Base-by-base conservation (phyloP, 2,329 filamentous ascomycete species). In the Stachybotrys chartarum region DNA sequence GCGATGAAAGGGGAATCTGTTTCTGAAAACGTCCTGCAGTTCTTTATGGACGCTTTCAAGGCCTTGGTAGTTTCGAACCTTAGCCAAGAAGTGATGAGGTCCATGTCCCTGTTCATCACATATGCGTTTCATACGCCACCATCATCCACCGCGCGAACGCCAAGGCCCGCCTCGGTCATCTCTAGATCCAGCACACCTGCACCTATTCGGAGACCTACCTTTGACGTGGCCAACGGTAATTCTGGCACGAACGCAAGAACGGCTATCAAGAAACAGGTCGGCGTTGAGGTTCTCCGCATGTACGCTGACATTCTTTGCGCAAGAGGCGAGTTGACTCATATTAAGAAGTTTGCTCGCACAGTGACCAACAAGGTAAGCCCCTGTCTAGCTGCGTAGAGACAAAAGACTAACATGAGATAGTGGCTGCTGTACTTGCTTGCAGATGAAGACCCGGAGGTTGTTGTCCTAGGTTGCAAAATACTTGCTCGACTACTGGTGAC, bases 371-470 rank as follows among this genome's bases (percentile, higher is more conserved):
- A 96, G 80, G 89, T 91, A 75, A 65, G 66, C 57, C 54, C 30
- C 18, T 16, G 6, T 30, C 7, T 6, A 24, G 30, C 14, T 7
- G 7, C n/a, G 6, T 11, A 3, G 7, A 14, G 17, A 6, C 24
- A 16, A 39, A 60, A 67, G 55, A 69, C 55, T 7, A 30, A 44
- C 11, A n/a, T 11, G n/a, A 30, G 6, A 30, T 3, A 93, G 87
- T 97, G 92, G 92, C 81, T 96, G 14, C 75, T 99, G 14, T 96
- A 97, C 70, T 81, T 99, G 14, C 79, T 97, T 52, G 90, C 90
- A 7, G 92, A 97, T 67, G 84, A 90, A 58, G 89, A 97, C 57
- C 80, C 89, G 6, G 87, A 91, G 61, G 86, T 96, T 24, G 87
- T 97, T 11, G 79, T 91, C 14, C 81, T 91, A 53, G 90, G 90